These are phyloP conservation scores for Solanum hybrid DNA, from an alignment of 305 asterid species.

Conservation along the genomic window DNA sequence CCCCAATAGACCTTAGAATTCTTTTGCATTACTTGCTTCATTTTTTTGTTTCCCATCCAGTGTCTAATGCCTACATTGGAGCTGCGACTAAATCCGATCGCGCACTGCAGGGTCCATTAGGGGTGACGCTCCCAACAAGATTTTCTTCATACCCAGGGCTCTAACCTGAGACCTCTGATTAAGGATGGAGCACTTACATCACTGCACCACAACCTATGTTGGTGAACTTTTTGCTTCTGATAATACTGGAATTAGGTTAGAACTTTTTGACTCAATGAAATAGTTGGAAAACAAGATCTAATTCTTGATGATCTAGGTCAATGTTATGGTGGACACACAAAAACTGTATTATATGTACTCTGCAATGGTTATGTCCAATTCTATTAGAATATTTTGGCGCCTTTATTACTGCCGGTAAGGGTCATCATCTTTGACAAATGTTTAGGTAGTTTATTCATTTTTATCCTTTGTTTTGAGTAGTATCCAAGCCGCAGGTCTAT, in stretches of 20 bases:
- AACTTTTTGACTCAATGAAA: background rate
- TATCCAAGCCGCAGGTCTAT: background rate
- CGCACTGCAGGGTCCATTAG: background rate
- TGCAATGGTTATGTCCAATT: background rate
- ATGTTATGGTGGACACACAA: background rate
- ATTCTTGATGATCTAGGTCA: background rate
- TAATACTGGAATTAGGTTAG: background rate
- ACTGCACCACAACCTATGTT: background rate
- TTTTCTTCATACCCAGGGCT: background rate
- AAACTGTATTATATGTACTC: background rate
- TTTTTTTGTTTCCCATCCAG: background rate
- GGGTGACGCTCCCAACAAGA: background rate
- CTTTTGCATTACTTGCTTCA: background rate
- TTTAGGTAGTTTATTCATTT: background rate
- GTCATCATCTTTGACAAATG: background rate
- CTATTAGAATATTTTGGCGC: background rate
- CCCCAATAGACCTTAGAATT: background rate
- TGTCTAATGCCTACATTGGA: background rate
- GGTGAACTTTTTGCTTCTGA: background rate
- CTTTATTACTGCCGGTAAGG: background rate
- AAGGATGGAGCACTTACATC: background rate
- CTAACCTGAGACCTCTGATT: background rate
- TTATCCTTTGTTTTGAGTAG: background rate
- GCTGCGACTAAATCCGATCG: background rate
- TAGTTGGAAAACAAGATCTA: background rate